Evolutionary conservation across 2,329 filamentous ascomycete genomes (phyloP).

Genomic region (Pseudonectria foliicola): DNA sequence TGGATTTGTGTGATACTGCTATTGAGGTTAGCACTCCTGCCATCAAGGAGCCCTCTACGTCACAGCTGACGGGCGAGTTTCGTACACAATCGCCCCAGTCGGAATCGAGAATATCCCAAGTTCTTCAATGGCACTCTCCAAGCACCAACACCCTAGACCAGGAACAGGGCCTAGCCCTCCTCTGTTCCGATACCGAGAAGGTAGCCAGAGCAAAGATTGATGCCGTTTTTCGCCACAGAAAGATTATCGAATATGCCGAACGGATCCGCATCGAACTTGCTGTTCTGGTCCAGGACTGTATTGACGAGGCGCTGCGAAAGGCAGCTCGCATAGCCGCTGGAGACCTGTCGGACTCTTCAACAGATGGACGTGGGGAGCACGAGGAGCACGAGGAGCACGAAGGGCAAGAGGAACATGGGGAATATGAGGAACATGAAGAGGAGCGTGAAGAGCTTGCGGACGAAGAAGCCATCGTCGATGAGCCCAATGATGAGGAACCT

Average conservation of each 20-base stretch:
- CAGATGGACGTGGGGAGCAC: conserved; percentile 47
- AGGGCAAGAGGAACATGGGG: conserved; percentile 30
- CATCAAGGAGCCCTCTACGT: conserved; percentile 73
- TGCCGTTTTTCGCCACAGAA: conserved; percentile 81
- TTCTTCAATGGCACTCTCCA: conserved; percentile 93
- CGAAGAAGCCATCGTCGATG: conserved; percentile 11
- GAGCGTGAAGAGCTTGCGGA: conserved; percentile 5
- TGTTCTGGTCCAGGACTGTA: conserved; percentile 88
- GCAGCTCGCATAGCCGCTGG: conserved; percentile 82
- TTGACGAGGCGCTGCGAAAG: conserved; percentile 84
- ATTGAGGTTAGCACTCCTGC: conserved; percentile 91
- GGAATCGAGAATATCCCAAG: conserved; percentile 88
- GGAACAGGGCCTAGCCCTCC: conserved; percentile 76
- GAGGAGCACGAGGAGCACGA: conserved; percentile 17
- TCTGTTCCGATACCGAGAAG: conserved; percentile 87
- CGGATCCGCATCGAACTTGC: conserved; percentile 92
- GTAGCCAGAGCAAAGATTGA: conserved; percentile 85
- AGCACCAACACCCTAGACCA: conserved; percentile 87
- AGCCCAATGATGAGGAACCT: conserved; percentile 38
- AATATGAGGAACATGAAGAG: conserved; percentile 9
- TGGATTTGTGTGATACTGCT: conserved; percentile 93
- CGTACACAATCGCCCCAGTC: conserved; percentile 93
- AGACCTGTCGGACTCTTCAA: conserved; percentile 70
- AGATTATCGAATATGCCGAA: conserved; percentile 92
- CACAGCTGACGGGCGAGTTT: conserved; percentile 62